Conservation (phyloP, 352 stramenopile genomes). For the Pythium sukuiense region DNA sequence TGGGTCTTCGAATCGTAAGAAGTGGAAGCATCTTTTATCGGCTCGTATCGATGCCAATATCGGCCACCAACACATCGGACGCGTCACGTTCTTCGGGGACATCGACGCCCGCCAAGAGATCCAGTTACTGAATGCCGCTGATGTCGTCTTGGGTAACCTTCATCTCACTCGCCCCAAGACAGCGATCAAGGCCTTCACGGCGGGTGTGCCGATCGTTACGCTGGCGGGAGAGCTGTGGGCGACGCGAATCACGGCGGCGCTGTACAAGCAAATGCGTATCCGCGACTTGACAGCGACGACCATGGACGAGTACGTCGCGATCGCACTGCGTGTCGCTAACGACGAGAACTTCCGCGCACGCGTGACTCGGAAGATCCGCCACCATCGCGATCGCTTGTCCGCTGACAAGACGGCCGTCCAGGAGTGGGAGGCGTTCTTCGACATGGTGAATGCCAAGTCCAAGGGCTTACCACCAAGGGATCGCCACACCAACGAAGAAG, state of each 20-base stretch:
- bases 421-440: conserved; percentile 78
- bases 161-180: conserved; percentile 50
- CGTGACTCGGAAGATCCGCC: conserved; percentile 48
- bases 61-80: conserved; percentile 22
- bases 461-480: neutral
- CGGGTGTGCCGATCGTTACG: conserved; percentile 63
- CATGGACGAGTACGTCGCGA: conserved; percentile 47
- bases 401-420: conserved; percentile 41
- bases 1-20: conserved; percentile 44
- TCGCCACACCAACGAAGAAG: neutral
- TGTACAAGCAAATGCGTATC: conserved; percentile 72
- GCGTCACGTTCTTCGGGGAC: conserved; percentile 64
- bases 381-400: conserved; percentile 41
- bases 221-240: conserved; percentile 58
- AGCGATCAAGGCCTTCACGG: conserved; percentile 59
- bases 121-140: conserved; percentile 47
- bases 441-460: conserved; percentile 24
- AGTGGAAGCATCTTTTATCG: conserved; percentile 52
- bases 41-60: conserved; percentile 40
- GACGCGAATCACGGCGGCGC: conserved; percentile 56
- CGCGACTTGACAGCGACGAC: conserved; percentile 46
- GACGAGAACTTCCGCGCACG: conserved; percentile 43
- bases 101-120: conserved; percentile 56
- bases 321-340: conserved; percentile 54
- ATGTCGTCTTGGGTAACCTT: conserved; percentile 61